Percentiles rank a stretch among this genome's conserved stretches.
Conservation (phyloP, 441 rosid species). For the Adansonia grandidieri region DNA sequence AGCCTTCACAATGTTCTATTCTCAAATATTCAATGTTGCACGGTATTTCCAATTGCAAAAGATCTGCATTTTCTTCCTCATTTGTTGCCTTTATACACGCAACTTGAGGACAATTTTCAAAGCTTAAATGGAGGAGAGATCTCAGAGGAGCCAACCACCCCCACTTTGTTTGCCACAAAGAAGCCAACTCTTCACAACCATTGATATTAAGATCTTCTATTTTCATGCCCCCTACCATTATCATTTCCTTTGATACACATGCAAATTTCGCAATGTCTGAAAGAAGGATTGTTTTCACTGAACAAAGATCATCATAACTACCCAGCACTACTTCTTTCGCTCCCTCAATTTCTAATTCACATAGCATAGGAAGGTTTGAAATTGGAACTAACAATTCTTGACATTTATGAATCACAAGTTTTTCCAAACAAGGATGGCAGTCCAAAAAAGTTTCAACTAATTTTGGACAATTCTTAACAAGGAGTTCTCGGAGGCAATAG, state of each 20-base stretch:
- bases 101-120: neutral
- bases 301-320: neutral
- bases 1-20: neutral
- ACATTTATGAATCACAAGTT: neutral
- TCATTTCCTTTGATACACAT: neutral
- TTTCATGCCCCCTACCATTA: neutral
- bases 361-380: neutral
- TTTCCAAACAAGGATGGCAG: neutral
- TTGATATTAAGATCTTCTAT: no score
- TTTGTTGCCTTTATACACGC: neutral
- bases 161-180: neutral
- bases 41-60: neutral
- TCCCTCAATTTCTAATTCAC: neutral
- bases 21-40: neutral
- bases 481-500: conserved; percentile 17
- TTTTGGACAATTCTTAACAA: neutral
- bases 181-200: neutral
- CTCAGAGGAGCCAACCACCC: neutral
- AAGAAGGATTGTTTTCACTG: neutral
- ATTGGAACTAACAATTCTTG: neutral
- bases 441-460: no score
- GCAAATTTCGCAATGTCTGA: neutral
- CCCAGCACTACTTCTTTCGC: neutral
- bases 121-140: neutral
- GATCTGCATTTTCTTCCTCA: no score